Evolutionary conservation across 1,139 yeast genomes (phyloP), one percentile per base, ranked within the genome.

Genomic region (Hansenula lynferdii): DNA sequence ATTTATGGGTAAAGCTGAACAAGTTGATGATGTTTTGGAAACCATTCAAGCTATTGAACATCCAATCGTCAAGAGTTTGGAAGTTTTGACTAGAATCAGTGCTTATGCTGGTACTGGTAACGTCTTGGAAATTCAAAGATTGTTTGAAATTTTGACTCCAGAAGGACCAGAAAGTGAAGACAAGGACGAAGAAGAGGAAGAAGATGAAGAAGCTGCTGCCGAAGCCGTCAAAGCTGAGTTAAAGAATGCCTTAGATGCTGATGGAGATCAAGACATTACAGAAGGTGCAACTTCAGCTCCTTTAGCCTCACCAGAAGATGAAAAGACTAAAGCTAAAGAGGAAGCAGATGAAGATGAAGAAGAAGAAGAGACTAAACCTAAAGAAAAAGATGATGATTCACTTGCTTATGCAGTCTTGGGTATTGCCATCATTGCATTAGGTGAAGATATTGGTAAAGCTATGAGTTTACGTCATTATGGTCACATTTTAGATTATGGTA

Each of bases 61-160:
- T 58, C 97, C 97, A 36, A 84, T 92, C 56, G 81, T 94, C 30
- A 82, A 86, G 51, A 85, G 95, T 33, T 78, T 90, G 56, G 94
- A 86, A 62, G 95, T 90, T 7, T 72, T 94, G 58, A 92, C 94
- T 24, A 89, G 85, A 48, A 85, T 90, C 39, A 86, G 97, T 67
- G 95, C 97, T 8, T 90, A 85, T 64, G 95, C 97, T 15, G 99
- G 98, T 48, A 87, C 97, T 32, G 99, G 98, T 53, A 94, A 94
- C 59, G 99, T 94, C 30, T 75, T 94, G 49, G 95, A 90, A 65
- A 85, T 94, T 47, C 99, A 94, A 67, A 79, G 87, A 27, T 72
- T 94, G 56, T 75, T 92, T 53, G 95, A 87, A 56, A 86, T 89
- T 74, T 79, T 96, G 56, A 83, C 95, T 5, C 78, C 83, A 33